phyloP scores from a whole-genome alignment of 106 monocot genomes.

The Phalaenopsis equestris region DNA sequence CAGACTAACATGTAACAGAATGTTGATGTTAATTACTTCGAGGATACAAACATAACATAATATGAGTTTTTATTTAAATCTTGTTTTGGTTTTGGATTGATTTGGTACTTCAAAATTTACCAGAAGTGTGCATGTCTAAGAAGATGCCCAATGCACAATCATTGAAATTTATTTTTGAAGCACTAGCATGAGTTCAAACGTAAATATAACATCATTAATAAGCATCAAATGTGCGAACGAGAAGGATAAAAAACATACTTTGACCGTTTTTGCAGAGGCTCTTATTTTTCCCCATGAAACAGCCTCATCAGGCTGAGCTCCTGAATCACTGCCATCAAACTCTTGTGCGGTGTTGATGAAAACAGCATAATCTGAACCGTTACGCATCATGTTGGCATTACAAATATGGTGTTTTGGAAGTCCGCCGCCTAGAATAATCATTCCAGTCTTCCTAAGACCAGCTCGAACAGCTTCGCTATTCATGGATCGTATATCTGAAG shows the following conservation, averaged over 20 bases:
- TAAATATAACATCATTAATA: background rate
- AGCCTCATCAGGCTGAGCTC: constrained; percentile 91
- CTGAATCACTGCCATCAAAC: constrained; percentile 98
- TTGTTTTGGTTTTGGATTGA: too few relatives aligned
- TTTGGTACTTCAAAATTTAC: too few relatives aligned
- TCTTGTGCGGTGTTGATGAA: constrained; percentile 92
- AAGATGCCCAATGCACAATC: too few relatives aligned
- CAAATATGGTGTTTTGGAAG: constrained; percentile 92
- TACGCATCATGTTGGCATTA: constrained; percentile 86
- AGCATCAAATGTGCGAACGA: background rate
- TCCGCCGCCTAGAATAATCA: constrained; percentile 90
- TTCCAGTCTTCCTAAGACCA: constrained; percentile 73
- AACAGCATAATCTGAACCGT: constrained; percentile 93
- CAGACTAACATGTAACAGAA: too few relatives aligned
- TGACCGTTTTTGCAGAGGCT: constrained; percentile 68
- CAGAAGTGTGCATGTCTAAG: too few relatives aligned
- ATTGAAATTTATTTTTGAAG: too few relatives aligned
- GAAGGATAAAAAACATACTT: constrained; percentile 35
- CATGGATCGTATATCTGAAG: constrained; percentile 75
- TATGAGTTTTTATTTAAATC: too few relatives aligned
- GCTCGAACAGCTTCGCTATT: constrained; percentile 83
- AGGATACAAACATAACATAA: too few relatives aligned
- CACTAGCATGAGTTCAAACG: background rate
- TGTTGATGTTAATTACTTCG: too few relatives aligned
- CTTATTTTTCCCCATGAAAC: constrained; percentile 96